Evolutionary conservation across 2,329 filamentous ascomycete genomes (phyloP).

Genomic region (Ophiostoma tasmaniense): DNA sequence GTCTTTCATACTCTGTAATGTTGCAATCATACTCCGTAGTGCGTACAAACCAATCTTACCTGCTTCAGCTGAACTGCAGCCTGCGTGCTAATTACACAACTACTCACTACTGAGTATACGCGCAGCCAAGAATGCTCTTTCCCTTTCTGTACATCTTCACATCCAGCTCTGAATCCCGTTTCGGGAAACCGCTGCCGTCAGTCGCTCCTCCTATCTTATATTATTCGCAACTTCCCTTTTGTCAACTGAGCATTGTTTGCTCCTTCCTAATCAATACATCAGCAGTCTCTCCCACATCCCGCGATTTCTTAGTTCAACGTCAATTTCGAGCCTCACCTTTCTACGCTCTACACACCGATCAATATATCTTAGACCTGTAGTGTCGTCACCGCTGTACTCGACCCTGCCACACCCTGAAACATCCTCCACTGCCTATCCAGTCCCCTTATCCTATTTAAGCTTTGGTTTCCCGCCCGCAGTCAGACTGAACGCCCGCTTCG

Average conservation of each 20-base stretch:
- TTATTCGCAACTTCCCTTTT: neutral
- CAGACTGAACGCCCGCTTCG: constrained; percentile 16
- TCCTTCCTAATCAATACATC: neutral
- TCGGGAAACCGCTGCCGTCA: neutral
- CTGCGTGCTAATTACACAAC: neutral
- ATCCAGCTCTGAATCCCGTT: neutral
- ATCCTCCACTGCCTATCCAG: neutral
- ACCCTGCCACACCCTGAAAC: constrained; percentile 1
- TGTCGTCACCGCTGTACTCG: neutral
- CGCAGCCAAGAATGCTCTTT: neutral
- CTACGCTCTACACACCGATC: neutral
- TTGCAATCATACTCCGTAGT: neutral
- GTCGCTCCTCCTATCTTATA: neutral
- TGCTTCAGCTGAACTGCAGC: neutral
- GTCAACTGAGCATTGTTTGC: neutral
- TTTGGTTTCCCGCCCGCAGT: constrained; percentile 14
- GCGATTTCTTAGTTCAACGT: neutral
- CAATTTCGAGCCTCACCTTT: neutral
- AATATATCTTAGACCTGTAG: neutral
- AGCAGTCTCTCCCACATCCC: neutral
- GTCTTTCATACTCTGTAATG: neutral
- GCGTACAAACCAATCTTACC: neutral
- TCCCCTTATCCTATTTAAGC: constrained; percentile 16
- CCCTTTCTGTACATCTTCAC: neutral
- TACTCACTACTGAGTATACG: neutral